Percentiles rank a stretch among this genome's conserved stretches.
Conservation (phyloP, 2,329 filamentous ascomycete species). For the Chaetomiaceae sp. region DNA sequence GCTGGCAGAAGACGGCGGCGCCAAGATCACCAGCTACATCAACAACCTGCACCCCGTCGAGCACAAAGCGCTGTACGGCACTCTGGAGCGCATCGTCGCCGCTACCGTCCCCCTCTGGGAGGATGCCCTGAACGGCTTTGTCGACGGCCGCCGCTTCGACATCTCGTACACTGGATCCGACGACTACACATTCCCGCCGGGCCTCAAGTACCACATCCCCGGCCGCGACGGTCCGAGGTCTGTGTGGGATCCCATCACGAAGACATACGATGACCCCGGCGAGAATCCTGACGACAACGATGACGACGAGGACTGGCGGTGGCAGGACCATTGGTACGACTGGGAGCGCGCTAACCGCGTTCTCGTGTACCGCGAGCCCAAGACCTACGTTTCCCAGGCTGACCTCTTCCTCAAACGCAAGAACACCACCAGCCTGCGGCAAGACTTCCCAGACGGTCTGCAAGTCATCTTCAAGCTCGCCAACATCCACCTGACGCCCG, state of each 20-base stretch:
- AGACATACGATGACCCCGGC: background rate
- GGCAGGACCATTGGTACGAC: conserved; percentile 14
- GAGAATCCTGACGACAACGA: background rate
- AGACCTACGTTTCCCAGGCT: conserved; percentile 7
- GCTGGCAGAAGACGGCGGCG: conserved; percentile 33
- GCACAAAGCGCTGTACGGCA: conserved; percentile 34
- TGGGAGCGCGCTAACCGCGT: conserved; percentile 21
- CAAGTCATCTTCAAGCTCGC: conserved; percentile 63
- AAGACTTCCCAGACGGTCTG: conserved; percentile 29
- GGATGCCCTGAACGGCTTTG: conserved; percentile 16
- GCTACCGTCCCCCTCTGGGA: conserved; percentile 45
- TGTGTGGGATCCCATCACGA: conserved; percentile 7
- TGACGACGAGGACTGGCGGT: conserved; percentile 1
- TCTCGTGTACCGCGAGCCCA: conserved; percentile 20
- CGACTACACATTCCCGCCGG: conserved; percentile 11
- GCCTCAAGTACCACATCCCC: conserved; percentile 13
- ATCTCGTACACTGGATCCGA: conserved; percentile 7
- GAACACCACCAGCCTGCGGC: background rate
- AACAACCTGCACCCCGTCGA: conserved; percentile 48
- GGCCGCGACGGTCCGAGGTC: conserved; percentile 7
- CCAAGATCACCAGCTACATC: conserved; percentile 47
- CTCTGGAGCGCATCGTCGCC: conserved; percentile 40
- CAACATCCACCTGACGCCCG: conserved; percentile 57
- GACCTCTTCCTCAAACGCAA: background rate
- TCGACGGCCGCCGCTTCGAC: conserved; percentile 18